These are phyloP conservation scores for Metschnikowia picachoensis DNA, from an alignment of 805 yeast species.

Conservation along the genomic window DNA sequence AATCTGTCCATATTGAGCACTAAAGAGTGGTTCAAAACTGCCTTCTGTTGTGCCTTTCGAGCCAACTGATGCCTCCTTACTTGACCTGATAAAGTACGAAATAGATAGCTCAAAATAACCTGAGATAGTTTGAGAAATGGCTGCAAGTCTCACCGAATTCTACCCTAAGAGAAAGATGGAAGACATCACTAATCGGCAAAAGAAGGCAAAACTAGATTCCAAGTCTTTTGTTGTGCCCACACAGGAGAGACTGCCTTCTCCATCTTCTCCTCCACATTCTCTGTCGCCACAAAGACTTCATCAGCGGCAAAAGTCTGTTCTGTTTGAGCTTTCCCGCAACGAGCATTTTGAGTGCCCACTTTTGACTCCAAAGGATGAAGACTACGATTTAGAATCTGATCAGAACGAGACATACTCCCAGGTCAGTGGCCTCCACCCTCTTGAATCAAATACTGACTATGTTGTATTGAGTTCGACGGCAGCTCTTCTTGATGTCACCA, in stretches of 20 bases:
- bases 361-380: constrained; percentile 42
- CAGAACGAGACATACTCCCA: constrained; percentile 5
- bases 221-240: constrained; percentile 14
- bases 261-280: constrained; percentile 23
- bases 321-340: constrained; percentile 25
- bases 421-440: constrained; percentile 3
- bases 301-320: constrained; percentile 24
- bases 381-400: constrained; percentile 29
- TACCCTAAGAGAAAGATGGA: constrained; percentile 34
- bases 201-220: constrained; percentile 22
- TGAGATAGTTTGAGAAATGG: constrained; percentile 20
- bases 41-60: neutral
- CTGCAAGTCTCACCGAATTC: constrained; percentile 30
- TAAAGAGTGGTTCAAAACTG: no score
- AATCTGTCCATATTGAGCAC: no score
- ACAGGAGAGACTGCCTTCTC: constrained; percentile 26
- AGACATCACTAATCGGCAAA: constrained; percentile 33
- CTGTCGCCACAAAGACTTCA: constrained; percentile 20
- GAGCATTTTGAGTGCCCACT: constrained; percentile 33
- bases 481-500: constrained; percentile 25
- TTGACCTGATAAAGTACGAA: no score
- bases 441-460: constrained; percentile 34
- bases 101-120: neutral
- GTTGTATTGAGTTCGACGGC: constrained; percentile 32
- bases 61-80: no score